Evolutionary conservation across 2,329 filamentous ascomycete genomes (phyloP), one percentile per base, ranked within the genome.

Genomic region (Fusarium napiforme): DNA sequence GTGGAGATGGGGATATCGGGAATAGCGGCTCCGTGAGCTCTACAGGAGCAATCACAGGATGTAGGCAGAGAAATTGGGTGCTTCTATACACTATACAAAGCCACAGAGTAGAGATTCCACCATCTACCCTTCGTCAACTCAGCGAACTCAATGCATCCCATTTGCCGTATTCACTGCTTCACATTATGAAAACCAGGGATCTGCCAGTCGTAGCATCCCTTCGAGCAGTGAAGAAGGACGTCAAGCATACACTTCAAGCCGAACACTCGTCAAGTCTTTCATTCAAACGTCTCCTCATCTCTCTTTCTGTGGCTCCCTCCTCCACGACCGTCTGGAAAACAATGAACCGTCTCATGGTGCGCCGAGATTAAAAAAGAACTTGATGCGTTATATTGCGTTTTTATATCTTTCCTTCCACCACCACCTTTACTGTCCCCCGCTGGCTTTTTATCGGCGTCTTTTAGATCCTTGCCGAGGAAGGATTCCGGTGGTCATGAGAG

Each of bases 21-120:
- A 23, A 58, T 28, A 58, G 36, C 26, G 40, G 21, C 16, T 15
- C 30, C 30, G 42, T 59, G 32, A 49, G 40, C 55, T 58, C 30
- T 36, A 18, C 21, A 23, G 30, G 14, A 37, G 32, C 42, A 30
- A 15, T 59, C 18, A 23, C 32, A 36, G 50, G 21, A 49, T 9
- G 18, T 32, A 46, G 34, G 26, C 58, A 67, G 58, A 67, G 68
- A 60, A 73, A 64, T 73, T 71, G 69, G 73, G 69, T 49, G 71
- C 72, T 77, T 82, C 79, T 82, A 81, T 82, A 82, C 80, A 83
- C 78, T 81, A 79, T 82, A 81, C 80, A 82, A 56, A 66, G 67
- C 71, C 67, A 76, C 72, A 76, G 65, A 66, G 72, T 61, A 72
- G 72, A 67, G 58, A 65, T 71, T 58, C 34, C 53, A 65, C 32